phyloP scores from a whole-genome alignment of 371 early-diverging fungal genomes.

The Rhizopus microsporus region DNA sequence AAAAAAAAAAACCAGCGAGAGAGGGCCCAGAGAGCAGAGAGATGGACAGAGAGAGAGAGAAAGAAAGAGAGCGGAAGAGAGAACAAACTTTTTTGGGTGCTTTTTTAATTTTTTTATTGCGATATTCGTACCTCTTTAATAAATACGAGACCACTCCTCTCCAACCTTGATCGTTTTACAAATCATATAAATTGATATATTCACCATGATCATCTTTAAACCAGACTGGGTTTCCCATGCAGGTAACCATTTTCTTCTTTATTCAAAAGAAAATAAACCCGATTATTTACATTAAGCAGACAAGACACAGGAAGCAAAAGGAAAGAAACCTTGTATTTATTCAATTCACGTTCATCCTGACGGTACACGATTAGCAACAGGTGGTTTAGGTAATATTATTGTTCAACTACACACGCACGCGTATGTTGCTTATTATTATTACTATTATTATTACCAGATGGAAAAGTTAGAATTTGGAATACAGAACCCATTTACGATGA shows the following conservation, averaged over 20 bases:
- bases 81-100: no score
- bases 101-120: no score
- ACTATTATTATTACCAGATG: constrained; percentile 52
- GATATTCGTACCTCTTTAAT: no score
- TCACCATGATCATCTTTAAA: constrained; percentile 34
- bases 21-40: no score
- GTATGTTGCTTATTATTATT: neutral
- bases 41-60: no score
- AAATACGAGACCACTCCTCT: no score
- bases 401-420: neutral
- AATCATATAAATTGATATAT: neutral
- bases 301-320: constrained; percentile 18
- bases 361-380: constrained; percentile 84
- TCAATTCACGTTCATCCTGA: constrained; percentile 86
- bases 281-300: neutral
- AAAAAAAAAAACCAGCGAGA: no score
- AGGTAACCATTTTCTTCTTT: constrained; percentile 6
- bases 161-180: neutral
- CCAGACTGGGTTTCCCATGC: constrained; percentile 43
- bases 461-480: constrained; percentile 85
- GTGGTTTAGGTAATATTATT: constrained; percentile 61
- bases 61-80: no score
- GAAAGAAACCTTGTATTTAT: constrained; percentile 77
- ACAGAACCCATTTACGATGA: constrained; percentile 65
- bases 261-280: neutral